Conservation (phyloP, 176 grass and related monocot genomes). For the Oryza meridionalis region DNA sequence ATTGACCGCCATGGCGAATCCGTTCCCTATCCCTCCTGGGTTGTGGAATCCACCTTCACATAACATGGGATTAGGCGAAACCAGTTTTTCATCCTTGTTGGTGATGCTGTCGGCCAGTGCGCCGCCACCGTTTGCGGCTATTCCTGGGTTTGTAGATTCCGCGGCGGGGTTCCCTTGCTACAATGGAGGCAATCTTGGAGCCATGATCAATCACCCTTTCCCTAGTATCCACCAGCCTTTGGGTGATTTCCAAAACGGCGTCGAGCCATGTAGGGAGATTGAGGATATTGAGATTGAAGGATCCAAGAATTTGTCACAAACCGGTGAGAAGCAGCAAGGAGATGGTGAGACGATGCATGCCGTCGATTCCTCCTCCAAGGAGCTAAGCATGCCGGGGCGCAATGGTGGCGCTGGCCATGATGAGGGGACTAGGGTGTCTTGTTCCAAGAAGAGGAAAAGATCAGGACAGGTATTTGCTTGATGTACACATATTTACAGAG, state of each 20-base stretch:
- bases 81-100: constrained; percentile 32
- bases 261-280: constrained; percentile 28
- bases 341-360: not conserved
- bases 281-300: constrained; percentile 22
- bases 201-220: constrained; percentile 40
- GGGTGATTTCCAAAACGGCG: constrained; percentile 25
- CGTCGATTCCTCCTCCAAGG: constrained; percentile 24
- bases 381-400: constrained; percentile 39
- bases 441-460: constrained; percentile 66
- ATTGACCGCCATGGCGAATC: constrained; percentile 26
- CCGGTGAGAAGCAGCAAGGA: constrained; percentile 27
- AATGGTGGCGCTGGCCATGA: constrained; percentile 43
- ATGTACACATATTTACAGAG: not conserved
- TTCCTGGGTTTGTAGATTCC: constrained; percentile 56
- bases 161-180: constrained; percentile 50
- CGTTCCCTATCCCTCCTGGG: constrained; percentile 47
- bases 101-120: constrained; percentile 18
- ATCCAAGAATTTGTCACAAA: constrained; percentile 14
- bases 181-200: constrained; percentile 38
- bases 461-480: constrained; percentile 52
- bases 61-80: constrained; percentile 34
- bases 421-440: constrained; percentile 38
- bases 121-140: constrained; percentile 33
- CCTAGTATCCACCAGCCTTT: constrained; percentile 35
- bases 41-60: constrained; percentile 45